phyloP scores from a whole-genome alignment of 106 monocot genomes.

The Allium sativum region DNA sequence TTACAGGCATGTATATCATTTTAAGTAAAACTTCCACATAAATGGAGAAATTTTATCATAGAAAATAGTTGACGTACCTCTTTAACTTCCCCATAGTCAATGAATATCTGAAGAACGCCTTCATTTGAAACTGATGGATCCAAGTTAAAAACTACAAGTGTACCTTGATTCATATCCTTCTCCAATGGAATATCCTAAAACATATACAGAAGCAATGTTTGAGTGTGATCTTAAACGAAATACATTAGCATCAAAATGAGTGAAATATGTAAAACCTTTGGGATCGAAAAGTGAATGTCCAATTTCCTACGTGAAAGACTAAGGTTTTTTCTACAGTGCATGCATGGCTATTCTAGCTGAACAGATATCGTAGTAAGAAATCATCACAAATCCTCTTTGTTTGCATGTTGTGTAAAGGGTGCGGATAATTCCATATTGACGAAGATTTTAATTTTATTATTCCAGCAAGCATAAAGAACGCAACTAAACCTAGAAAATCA shows the following conservation, averaged over 20 bases:
- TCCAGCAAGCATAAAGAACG: too few relatives aligned
- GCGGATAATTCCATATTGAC: conserved; percentile 90
- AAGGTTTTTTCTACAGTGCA: conserved; percentile 80
- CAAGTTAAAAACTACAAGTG: conserved; percentile 78
- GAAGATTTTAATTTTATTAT: background rate
- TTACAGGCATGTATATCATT: too few relatives aligned
- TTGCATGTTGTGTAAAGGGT: conserved; percentile 86
- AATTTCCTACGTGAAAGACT: conserved; percentile 80
- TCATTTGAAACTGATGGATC: conserved; percentile 90
- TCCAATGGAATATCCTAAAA: conserved; percentile 77
- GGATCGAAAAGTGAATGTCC: conserved; percentile 98
- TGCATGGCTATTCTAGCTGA: conserved; percentile 81
- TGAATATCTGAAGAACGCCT: conserved; percentile 65
- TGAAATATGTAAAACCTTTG: conserved; percentile 44
- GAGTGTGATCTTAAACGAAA: too few relatives aligned
- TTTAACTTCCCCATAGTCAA: conserved; percentile 77
- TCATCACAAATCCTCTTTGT: conserved; percentile 98
- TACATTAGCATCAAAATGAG: background rate
- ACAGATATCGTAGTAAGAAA: conserved; percentile 96
- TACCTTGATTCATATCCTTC: conserved; percentile 89
- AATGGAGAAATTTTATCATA: background rate
- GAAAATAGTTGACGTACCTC: conserved; percentile 28
- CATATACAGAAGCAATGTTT: too few relatives aligned
- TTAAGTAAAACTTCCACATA: background rate
- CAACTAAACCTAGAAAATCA: too few relatives aligned